Evolutionary conservation across 2,329 filamentous ascomycete genomes (phyloP).

Genomic region (Arthrobotrys pseudoclavata): DNA sequence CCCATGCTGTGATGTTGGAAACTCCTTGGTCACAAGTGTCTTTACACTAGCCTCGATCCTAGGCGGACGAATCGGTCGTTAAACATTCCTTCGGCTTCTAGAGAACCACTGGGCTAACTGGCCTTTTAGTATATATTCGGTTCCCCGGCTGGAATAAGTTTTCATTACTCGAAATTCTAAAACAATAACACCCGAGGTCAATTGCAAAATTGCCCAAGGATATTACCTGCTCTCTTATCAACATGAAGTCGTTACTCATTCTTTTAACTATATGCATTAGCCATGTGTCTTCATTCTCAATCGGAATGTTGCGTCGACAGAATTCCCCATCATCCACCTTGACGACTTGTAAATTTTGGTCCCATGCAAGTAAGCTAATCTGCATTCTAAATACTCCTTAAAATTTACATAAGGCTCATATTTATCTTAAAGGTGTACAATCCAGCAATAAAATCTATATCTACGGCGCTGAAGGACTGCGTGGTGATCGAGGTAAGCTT

Average conservation of each 20-base stretch:
- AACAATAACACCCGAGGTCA: not conserved
- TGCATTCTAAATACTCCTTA: not conserved
- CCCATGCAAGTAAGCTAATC: slow-evolving; percentile 52
- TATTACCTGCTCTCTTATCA: not conserved
- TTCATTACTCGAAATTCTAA: no score
- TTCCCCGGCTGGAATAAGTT: no score
- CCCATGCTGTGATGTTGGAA: not conserved
- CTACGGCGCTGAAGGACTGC: slow-evolving; percentile 43
- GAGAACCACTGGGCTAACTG: not conserved
- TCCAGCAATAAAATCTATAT: slow-evolving; percentile 38
- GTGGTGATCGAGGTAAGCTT: not conserved
- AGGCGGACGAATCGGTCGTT: not conserved
- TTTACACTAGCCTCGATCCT: not conserved
- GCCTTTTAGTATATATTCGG: not conserved
- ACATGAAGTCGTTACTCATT: slow-evolving; percentile 26
- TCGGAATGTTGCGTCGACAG: slow-evolving; percentile 21
- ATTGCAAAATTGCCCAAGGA: not conserved
- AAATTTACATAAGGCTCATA: not conserved
- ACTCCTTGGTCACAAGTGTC: slow-evolving; percentile 5
- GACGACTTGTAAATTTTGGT: slow-evolving; percentile 39
- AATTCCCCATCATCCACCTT: not conserved
- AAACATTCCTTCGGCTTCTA: not conserved
- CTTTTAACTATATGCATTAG: slow-evolving; percentile 12
- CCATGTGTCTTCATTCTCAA: slow-evolving; percentile 2
- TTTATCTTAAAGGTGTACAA: slow-evolving; percentile 28